Evolutionary conservation across 768 basidiomycete species (phyloP).

Genomic region (Lentinula detonsa): DNA sequence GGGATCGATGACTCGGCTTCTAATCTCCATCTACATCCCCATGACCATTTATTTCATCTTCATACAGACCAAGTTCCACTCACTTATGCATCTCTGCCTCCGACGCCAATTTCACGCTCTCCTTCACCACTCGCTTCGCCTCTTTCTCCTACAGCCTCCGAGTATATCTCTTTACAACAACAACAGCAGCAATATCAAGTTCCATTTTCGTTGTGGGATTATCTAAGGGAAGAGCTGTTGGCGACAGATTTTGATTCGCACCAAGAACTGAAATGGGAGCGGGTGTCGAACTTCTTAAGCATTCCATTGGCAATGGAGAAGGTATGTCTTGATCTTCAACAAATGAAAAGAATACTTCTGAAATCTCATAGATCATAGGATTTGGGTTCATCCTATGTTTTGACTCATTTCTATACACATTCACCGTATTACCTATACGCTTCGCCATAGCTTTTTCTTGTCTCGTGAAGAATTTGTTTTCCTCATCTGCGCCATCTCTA

Average conservation of each 20-base stretch:
- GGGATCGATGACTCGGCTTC: background rate
- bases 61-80: background rate
- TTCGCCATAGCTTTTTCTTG: conserved; percentile 60
- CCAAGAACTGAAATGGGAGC: conserved; percentile 92
- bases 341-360: conserved; percentile 5
- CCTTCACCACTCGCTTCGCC: conserved; percentile 6
- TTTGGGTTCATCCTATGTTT: conserved; percentile 93
- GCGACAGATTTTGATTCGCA: conserved; percentile 94
- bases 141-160: conserved; percentile 7
- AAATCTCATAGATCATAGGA: conserved; percentile 60
- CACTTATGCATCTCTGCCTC: conserved; percentile 9
- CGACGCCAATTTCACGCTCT: conserved; percentile 10
- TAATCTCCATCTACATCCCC: background rate
- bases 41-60: background rate
- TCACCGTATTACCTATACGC: conserved; percentile 95
- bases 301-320: conserved; percentile 94
- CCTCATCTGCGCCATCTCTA: conserved; percentile 47
- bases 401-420: conserved; percentile 96
- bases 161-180: conserved; percentile 12
- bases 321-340: conserved; percentile 34
- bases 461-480: conserved; percentile 43
- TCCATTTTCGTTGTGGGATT: conserved; percentile 89
- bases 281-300: conserved; percentile 91
- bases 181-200: conserved; percentile 16
- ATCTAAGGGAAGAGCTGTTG: conserved; percentile 80